Evolutionary conservation across 108 stramenopile genomes (phyloP).

Genomic region (Tribonema minus): DNA sequence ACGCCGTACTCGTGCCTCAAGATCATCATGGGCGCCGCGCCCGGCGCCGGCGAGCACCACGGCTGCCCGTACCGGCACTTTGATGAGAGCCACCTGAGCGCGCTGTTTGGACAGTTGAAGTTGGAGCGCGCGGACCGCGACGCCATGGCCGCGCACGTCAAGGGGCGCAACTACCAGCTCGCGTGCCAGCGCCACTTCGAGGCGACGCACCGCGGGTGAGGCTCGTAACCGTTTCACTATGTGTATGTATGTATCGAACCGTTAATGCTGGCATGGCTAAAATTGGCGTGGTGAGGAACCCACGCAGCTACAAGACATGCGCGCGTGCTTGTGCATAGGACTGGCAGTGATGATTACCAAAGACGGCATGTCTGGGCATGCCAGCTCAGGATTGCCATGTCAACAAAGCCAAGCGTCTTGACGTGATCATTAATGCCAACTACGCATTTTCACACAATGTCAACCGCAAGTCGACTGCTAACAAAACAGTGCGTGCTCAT

Average conservation of each 20-base stretch:
- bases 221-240: conserved; percentile 47
- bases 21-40: conserved; percentile 80
- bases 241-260: conserved; percentile 39
- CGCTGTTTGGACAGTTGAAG: conserved; percentile 18
- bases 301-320: too few relatives aligned
- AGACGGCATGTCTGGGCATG: too few relatives aligned
- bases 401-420: too few relatives aligned
- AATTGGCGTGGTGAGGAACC: too few relatives aligned
- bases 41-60: conserved; percentile 72
- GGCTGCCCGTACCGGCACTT: conserved; percentile 95
- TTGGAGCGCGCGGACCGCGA: conserved; percentile 57
- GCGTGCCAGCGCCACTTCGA: conserved; percentile 94
- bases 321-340: too few relatives aligned
- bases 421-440: too few relatives aligned
- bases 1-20: conserved; percentile 73
- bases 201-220: conserved; percentile 77
- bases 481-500: too few relatives aligned
- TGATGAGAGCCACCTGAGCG: conserved; percentile 67
- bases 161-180: conserved; percentile 75
- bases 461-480: not conserved
- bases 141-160: conserved; percentile 67
- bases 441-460: not conserved
- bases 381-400: too few relatives aligned
- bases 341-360: too few relatives aligned
- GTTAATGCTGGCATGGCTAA: not conserved